Evolutionary conservation across 345 rosid species (phyloP).

Genomic region (Raphanus raphanistrum): DNA sequence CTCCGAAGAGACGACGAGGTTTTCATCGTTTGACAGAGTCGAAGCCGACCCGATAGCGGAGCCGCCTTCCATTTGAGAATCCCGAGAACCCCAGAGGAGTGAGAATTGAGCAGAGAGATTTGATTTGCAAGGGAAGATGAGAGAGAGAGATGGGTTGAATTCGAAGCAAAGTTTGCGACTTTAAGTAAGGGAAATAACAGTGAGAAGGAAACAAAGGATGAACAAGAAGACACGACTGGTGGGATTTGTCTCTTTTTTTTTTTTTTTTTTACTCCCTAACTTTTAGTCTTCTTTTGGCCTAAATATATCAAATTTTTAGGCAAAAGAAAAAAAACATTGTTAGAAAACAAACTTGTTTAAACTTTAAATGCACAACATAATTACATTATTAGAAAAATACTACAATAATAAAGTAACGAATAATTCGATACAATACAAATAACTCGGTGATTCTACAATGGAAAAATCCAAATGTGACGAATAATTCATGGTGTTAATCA

Average conservation of each 20-base stretch:
- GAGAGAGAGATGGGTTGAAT: constrained; percentile 32
- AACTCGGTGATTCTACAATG: background rate
- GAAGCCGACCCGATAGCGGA: constrained; percentile 48
- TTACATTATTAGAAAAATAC: background rate
- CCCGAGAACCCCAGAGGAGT: constrained; percentile 1
- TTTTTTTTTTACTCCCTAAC: background rate
- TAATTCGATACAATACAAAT: background rate
- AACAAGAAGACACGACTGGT: constrained; percentile 44
- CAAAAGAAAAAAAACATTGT: background rate
- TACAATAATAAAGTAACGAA: background rate
- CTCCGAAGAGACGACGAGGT: constrained; percentile 61
- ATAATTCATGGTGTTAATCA: background rate
- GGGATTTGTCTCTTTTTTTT: constrained; percentile 35
- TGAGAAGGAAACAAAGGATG: constrained; percentile 38
- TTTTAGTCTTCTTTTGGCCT: constrained; percentile 11
- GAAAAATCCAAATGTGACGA: background rate
- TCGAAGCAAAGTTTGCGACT: constrained; percentile 45
- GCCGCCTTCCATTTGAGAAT: constrained; percentile 38
- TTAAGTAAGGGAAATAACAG: constrained; percentile 41
- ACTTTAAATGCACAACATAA: too few relatives aligned
- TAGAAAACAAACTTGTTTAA: background rate
- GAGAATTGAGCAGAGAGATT: constrained; percentile 11
- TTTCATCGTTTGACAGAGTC: constrained; percentile 58
- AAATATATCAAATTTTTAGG: constrained; percentile 25
- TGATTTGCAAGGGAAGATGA: background rate